A percentile compares a stretch with the other conserved stretches of the same genome.
Conservation (phyloP, 345 rosid genomes). For the Brassica nigra region DNA sequence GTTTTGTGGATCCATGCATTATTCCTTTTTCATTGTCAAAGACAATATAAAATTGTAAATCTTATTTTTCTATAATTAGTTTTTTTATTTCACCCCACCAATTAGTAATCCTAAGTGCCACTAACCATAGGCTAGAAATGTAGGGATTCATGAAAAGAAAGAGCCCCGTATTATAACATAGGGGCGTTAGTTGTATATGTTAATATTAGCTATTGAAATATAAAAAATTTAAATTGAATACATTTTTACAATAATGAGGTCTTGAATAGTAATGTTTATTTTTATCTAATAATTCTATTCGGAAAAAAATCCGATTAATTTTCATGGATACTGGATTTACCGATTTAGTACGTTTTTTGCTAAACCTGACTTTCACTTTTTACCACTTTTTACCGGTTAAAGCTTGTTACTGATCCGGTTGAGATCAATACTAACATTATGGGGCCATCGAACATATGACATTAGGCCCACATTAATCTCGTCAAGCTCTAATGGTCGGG, state of each 20-base stretch:
- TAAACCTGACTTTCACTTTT: not conserved
- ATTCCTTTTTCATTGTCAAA: constrained; percentile 34
- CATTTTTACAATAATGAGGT: not conserved
- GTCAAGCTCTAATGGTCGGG: not conserved
- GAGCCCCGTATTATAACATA: not conserved
- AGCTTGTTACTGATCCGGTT: not conserved
- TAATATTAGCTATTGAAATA: not conserved
- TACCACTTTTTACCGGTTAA: not conserved
- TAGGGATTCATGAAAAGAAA: not conserved
- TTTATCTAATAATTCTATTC: not conserved
- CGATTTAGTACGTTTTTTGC: not conserved
- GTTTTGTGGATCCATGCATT: constrained; percentile 35
- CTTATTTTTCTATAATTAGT: not conserved
- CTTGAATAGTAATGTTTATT: not conserved
- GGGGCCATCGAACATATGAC: not conserved
- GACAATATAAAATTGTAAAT: not conserved
- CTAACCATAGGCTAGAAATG: not conserved
- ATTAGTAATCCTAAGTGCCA: not conserved
- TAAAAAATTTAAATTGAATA: not conserved
- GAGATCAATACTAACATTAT: not conserved
- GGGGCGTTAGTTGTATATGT: not conserved
- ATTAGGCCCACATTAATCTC: not conserved
- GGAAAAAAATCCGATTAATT: not conserved
- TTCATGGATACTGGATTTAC: not conserved
- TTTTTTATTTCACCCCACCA: not conserved